Conservation (phyloP, 2,329 filamentous ascomycete genomes). For the Colletotrichum sp. region DNA sequence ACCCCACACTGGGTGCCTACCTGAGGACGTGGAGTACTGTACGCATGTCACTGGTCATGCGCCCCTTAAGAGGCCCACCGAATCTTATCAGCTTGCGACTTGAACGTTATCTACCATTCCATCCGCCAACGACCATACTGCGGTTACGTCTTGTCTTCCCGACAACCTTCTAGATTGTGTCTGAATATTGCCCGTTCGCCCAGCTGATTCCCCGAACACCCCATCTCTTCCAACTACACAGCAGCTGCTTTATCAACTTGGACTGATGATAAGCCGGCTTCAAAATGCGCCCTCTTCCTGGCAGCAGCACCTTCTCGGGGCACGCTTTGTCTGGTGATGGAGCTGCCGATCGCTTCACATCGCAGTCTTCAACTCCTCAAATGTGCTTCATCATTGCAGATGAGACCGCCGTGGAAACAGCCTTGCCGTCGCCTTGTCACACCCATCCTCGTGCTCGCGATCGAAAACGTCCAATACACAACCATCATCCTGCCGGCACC, state of each 20-base stretch:
- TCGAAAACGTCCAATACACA: slow-evolving; percentile 30
- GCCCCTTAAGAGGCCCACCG: neutral
- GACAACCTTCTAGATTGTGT: neutral
- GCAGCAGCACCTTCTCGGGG: slow-evolving; percentile 45
- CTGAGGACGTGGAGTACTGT: neutral
- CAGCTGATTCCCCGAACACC: neutral
- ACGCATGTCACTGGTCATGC: neutral
- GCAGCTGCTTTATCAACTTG: neutral
- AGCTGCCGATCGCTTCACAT: slow-evolving; percentile 1
- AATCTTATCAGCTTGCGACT: neutral
- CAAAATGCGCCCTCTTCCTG: slow-evolving; percentile 50
- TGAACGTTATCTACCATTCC: neutral
- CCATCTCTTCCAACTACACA: neutral
- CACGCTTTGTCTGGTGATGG: neutral
- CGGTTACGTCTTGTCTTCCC: neutral
- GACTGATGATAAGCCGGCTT: neutral
- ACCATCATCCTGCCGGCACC: neutral
- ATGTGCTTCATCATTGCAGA: slow-evolving; percentile 60
- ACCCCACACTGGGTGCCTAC: neutral
- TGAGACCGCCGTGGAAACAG: slow-evolving; percentile 51
- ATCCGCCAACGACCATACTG: neutral
- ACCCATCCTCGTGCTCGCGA: slow-evolving; percentile 32
- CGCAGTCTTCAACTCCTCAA: slow-evolving; percentile 38
- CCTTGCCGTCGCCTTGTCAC: slow-evolving; percentile 31
- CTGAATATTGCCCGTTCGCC: neutral